A percentile compares a stretch with the other conserved stretches of the same genome.
phyloP scores from a whole-genome alignment of 495 filamentous ascomycete genomes.

The Talaromyces proteolyticus region DNA sequence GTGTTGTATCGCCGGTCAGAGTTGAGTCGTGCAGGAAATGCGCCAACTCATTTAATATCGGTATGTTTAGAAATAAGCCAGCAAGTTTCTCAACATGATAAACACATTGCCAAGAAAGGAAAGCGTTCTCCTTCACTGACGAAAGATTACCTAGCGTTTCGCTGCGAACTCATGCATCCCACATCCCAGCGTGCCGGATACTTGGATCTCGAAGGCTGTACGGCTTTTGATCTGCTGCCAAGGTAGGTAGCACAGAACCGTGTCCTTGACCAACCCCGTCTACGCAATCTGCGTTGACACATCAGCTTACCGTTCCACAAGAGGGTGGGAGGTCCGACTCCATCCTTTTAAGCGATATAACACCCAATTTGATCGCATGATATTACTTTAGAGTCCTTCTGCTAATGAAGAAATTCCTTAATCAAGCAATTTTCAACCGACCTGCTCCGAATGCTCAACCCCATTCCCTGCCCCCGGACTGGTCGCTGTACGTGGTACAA shows the following conservation, averaged over 20 bases:
- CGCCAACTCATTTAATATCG: slow-evolving; percentile 57
- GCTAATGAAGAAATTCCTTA: slow-evolving; percentile 4
- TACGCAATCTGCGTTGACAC: too few relatives aligned
- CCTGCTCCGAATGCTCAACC: slow-evolving; percentile 75
- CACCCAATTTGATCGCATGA: background rate
- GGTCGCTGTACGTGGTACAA: slow-evolving; percentile 67
- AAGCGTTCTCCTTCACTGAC: background rate
- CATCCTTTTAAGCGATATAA: too few relatives aligned
- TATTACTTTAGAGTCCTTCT: slow-evolving; percentile 1
- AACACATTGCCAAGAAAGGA: background rate
- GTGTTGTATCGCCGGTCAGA: slow-evolving; percentile 23
- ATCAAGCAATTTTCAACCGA: slow-evolving; percentile 70
- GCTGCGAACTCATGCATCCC: slow-evolving; percentile 70
- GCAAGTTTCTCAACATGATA: slow-evolving; percentile 51
- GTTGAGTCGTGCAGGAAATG: slow-evolving; percentile 70
- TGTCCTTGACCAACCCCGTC: background rate
- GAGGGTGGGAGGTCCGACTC: background rate
- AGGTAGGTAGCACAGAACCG: slow-evolving; percentile 39
- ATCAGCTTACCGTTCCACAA: background rate
- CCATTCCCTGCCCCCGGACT: slow-evolving; percentile 57
- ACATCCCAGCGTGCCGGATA: slow-evolving; percentile 76
- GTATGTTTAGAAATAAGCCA: slow-evolving; percentile 66
- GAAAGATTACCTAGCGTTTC: slow-evolving; percentile 44
- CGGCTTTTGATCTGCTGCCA: slow-evolving; percentile 71
- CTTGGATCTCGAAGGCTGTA: slow-evolving; percentile 75